phyloP scores from a whole-genome alignment of 2,329 filamentous ascomycete species.

The Thielaviopsis musarum region DNA sequence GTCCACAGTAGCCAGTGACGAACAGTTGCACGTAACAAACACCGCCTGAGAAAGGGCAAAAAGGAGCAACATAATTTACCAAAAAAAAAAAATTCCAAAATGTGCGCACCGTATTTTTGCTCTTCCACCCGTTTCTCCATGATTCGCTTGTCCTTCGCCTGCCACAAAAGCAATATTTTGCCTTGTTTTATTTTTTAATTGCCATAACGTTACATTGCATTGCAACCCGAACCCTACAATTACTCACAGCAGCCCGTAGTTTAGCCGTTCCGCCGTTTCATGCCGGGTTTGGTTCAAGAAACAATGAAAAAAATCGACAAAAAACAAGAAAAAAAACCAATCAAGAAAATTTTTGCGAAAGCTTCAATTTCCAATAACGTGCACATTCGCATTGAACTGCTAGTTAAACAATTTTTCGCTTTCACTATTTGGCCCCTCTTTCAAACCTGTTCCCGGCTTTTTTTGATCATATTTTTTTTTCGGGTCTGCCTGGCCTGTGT shows the following conservation, averaged over 20 bases:
- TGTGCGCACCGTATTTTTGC: background rate
- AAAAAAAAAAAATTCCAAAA: background rate
- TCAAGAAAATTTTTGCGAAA: background rate
- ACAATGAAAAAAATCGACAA: background rate
- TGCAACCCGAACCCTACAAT: too few species aligned
- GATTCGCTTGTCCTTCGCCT: background rate
- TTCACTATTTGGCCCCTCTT: constrained; percentile 12
- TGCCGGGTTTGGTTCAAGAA: too few species aligned
- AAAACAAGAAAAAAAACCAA: background rate
- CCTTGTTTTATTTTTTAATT: background rate
- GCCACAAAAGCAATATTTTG: background rate
- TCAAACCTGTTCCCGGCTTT: background rate
- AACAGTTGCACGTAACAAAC: background rate
- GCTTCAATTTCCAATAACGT: too few species aligned
- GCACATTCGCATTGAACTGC: too few species aligned
- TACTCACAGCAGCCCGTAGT: background rate
- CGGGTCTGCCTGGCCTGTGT: background rate
- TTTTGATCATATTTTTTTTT: constrained; percentile 4
- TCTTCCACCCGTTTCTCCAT: background rate
- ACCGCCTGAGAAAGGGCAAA: background rate
- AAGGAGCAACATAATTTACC: too few species aligned
- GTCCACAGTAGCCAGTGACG: too few species aligned
- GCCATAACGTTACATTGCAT: too few species aligned
- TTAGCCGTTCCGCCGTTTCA: background rate
- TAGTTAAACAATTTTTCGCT: constrained; percentile 12